These are phyloP conservation scores for Noccaea caerulescens DNA, from an alignment of 345 rosid genomes.

Conservation along the genomic window DNA sequence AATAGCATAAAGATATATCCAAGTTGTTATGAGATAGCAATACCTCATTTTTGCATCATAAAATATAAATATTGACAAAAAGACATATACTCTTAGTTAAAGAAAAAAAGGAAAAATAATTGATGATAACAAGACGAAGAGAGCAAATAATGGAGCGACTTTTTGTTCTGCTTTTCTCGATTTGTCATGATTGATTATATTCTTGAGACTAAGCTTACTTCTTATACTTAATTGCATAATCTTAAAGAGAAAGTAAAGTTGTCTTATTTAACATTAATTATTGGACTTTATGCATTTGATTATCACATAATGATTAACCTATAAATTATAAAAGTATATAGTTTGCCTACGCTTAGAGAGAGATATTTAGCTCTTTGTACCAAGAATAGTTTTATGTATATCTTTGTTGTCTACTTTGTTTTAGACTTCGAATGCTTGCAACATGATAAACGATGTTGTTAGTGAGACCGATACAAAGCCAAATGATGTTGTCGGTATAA, in stretches of 20 bases:
- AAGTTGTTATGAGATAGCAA: constrained; percentile 40
- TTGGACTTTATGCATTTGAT: constrained; percentile 41
- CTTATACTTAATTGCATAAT: constrained; percentile 33
- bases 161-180: constrained; percentile 38
- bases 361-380: constrained; percentile 22
- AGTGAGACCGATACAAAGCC: constrained; percentile 35
- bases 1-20: constrained; percentile 20
- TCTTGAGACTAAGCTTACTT: constrained; percentile 38
- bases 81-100: constrained; percentile 17
- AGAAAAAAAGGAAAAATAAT: constrained; percentile 19
- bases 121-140: constrained; percentile 44
- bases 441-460: constrained; percentile 37
- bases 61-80: constrained; percentile 9
- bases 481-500: constrained; percentile 39
- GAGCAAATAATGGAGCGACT: constrained; percentile 43
- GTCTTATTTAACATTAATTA: constrained; percentile 22
- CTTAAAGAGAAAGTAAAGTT: constrained; percentile 44
- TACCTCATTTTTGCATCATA: constrained; percentile 46
- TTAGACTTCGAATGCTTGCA: constrained; percentile 35
- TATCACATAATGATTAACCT: constrained; percentile 47
- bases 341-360: constrained; percentile 37
- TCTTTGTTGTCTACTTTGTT: constrained; percentile 14
- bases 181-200: constrained; percentile 44
- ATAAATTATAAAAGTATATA: constrained; percentile 18
- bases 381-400: neutral